These are phyloP conservation scores for Sporothrix brasiliensis DNA, from an alignment of 2,329 filamentous ascomycete species.

Conservation along the genomic window DNA sequence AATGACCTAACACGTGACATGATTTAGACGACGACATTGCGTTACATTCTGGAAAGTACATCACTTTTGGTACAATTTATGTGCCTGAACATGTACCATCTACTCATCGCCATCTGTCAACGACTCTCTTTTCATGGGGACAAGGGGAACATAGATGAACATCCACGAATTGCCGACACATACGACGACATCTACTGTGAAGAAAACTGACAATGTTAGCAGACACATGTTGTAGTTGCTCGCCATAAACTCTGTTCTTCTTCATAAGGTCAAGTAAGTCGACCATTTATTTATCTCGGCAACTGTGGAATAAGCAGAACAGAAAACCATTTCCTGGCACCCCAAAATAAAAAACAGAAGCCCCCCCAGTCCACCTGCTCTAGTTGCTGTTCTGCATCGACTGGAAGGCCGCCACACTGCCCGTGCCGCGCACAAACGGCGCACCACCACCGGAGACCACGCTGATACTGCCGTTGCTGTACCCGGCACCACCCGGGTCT, in stretches of 20 bases:
- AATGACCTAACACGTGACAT: background rate
- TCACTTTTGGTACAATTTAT: background rate
- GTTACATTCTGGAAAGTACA: background rate
- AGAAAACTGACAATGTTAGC: no score
- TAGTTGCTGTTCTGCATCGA: slow-evolving; percentile 31
- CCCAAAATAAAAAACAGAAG: background rate
- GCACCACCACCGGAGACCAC: background rate
- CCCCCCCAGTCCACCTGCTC: background rate
- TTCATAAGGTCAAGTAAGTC: no score
- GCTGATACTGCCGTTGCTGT: slow-evolving; percentile 7
- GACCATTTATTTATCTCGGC: background rate
- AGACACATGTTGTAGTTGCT: no score
- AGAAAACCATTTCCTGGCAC: background rate
- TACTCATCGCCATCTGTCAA: background rate
- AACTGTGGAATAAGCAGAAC: background rate
- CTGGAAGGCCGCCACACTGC: slow-evolving; percentile 27
- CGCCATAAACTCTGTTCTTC: no score
- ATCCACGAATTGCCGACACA: no score
- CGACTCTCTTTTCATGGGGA: no score
- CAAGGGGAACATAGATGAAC: no score
- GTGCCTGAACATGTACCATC: background rate
- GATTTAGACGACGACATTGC: no score
- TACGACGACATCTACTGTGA: no score
- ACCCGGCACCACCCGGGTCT: background rate
- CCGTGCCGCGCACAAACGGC: slow-evolving; percentile 21